Conservation (phyloP, 1,139 yeast genomes). For the Hansenula sp. region DNA sequence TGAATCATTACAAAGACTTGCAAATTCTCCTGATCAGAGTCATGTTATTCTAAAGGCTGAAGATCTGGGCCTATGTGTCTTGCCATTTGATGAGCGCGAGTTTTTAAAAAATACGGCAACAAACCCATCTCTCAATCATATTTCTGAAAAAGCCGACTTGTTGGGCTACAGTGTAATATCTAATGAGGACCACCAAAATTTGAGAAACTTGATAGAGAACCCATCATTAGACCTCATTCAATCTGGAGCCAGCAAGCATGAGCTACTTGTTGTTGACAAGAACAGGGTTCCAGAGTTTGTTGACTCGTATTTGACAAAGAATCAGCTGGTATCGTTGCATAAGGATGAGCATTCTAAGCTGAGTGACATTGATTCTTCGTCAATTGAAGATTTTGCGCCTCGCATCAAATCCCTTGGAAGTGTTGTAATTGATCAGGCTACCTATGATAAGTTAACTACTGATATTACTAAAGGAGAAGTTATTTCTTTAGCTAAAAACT, state of each 20-base stretch:
- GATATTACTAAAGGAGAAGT: constrained; percentile 20
- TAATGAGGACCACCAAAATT: background rate
- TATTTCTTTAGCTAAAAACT: constrained; percentile 14
- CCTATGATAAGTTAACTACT: constrained; percentile 12
- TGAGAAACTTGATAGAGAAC: background rate
- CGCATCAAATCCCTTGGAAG: constrained; percentile 6
- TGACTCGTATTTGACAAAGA: background rate
- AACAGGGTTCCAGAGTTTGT: background rate
- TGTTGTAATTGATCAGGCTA: constrained; percentile 10
- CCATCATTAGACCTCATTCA: background rate
- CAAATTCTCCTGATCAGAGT: constrained; percentile 9
- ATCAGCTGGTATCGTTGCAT: background rate
- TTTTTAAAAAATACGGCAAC: background rate
- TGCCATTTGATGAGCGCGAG: background rate
- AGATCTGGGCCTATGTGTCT: constrained; percentile 3
- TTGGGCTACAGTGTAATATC: background rate
- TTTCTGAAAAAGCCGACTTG: background rate
- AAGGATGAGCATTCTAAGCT: background rate
- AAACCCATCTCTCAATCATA: background rate
- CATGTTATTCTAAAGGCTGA: constrained; percentile 11
- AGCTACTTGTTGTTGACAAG: background rate
- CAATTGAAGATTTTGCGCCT: background rate
- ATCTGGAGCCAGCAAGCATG: background rate
- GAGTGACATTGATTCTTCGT: background rate
- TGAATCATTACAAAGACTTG: constrained; percentile 18